Conservation (phyloP, 495 filamentous ascomycete genomes). For the Aspergillus haitiensis region DNA sequence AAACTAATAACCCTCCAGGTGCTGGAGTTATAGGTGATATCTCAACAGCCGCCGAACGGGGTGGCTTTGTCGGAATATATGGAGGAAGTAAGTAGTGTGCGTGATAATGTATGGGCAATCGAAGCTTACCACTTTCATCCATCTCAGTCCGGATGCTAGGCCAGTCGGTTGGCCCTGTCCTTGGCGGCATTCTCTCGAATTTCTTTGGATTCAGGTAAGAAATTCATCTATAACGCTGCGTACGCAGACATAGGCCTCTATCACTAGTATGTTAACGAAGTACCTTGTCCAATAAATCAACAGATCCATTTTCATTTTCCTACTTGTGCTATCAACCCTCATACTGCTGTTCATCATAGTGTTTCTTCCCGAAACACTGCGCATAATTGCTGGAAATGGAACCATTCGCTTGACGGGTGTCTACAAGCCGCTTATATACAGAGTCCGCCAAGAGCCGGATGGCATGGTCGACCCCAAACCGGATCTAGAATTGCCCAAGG, state of each 20-base stretch:
- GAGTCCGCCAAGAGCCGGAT: background rate
- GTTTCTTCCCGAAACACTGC: conserved; percentile 55
- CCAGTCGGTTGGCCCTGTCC: conserved; percentile 52
- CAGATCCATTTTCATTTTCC: too few relatives aligned
- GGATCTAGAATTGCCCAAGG: conserved; percentile 29
- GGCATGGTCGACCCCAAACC: conserved; percentile 17
- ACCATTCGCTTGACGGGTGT: conserved; percentile 1
- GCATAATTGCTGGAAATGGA: conserved; percentile 56
- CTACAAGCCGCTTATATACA: background rate
- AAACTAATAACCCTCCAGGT: too few relatives aligned
- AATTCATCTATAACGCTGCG: too few relatives aligned
- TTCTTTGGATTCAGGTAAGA: conserved; percentile 32
- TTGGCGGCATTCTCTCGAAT: conserved; percentile 48
- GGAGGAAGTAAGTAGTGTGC: too few relatives aligned
- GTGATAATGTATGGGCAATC: too few relatives aligned
- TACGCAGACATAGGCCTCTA: too few relatives aligned
- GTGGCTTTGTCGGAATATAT: conserved; percentile 57
- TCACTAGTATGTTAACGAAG: too few relatives aligned
- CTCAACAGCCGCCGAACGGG: conserved; percentile 52
- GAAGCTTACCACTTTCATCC: too few relatives aligned
- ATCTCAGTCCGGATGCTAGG: conserved; percentile 25
- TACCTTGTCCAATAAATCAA: too few relatives aligned
- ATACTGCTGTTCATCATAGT: conserved; percentile 30
- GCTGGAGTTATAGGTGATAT: conserved; percentile 59
- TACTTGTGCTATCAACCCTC: too few relatives aligned